Percentiles rank a stretch among this genome's conserved stretches.
phyloP scores from a whole-genome alignment of 495 filamentous ascomycete genomes.

The Cryomyces minteri region DNA sequence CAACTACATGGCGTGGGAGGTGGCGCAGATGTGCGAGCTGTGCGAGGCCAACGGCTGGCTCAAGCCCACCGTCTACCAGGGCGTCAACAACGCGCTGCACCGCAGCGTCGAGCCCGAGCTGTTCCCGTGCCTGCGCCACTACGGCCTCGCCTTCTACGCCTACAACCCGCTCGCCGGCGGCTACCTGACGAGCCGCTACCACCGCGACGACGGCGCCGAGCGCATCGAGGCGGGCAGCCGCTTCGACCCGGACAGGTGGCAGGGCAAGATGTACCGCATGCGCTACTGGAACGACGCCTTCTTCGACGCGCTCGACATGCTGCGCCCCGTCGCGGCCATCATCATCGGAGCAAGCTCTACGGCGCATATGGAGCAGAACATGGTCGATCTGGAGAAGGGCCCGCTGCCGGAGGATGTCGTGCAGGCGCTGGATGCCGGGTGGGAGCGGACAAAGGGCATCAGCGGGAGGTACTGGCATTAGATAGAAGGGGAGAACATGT shows the following conservation, averaged over 20 bases:
- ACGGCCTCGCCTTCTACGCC: conserved; percentile 30
- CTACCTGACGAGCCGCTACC: conserved; percentile 25
- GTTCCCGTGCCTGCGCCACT: conserved; percentile 31
- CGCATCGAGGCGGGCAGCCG: conserved; percentile 23
- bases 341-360: conserved; percentile 2
- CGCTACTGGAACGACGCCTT: conserved; percentile 25
- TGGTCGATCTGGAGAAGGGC: conserved; percentile 14
- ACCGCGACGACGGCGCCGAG: conserved; percentile 14
- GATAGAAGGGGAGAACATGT: no score
- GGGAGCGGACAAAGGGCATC: conserved; percentile 8
- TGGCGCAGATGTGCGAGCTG: conserved; percentile 31
- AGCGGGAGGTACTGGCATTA: conserved; percentile 6
- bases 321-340: conserved; percentile 1
- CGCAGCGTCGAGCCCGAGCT: conserved; percentile 31
- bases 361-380: conserved; percentile 4
- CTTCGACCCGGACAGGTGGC: conserved; percentile 23
- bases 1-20: conserved; percentile 33
- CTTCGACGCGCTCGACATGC: conserved; percentile 1
- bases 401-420: conserved; percentile 22
- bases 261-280: conserved; percentile 21
- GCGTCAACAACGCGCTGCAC: conserved; percentile 45
- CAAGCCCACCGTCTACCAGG: conserved; percentile 44
- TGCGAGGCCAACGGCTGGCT: conserved; percentile 34
- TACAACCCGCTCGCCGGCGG: conserved; percentile 36
- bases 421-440: conserved; percentile 12